A percentile compares a stretch with the other conserved stretches of the same genome.
These are phyloP conservation scores for Pythium sukuiense DNA, from an alignment of 352 stramenopile genomes.

Conservation along the genomic window DNA sequence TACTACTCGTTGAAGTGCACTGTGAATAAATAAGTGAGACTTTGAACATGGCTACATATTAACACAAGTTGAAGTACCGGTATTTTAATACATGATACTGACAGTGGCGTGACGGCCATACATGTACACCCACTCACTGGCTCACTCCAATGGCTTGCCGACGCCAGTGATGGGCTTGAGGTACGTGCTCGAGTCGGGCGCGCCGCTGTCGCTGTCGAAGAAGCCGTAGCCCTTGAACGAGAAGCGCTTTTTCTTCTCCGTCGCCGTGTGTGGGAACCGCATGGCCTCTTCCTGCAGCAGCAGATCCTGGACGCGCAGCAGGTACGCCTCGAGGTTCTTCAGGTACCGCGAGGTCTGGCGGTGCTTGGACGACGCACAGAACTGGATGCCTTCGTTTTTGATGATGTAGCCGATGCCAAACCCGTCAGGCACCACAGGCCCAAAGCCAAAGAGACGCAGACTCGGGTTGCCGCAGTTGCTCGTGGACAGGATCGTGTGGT, in stretches of 20 bases:
- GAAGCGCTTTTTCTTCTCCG: slow-evolving; percentile 38
- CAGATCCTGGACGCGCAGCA: slow-evolving; percentile 77
- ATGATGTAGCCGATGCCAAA: slow-evolving; percentile 98
- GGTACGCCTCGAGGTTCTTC: slow-evolving; percentile 79
- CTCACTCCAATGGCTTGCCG: slow-evolving; percentile 23
- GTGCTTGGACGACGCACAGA: slow-evolving; percentile 82
- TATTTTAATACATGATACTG: too few species aligned
- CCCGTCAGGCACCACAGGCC: slow-evolving; percentile 91
- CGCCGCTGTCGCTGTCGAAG: slow-evolving; percentile 48
- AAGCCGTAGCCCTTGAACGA: slow-evolving; percentile 82
- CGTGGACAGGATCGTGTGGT: slow-evolving; percentile 95
- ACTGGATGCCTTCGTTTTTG: slow-evolving; percentile 93
- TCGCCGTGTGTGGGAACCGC: slow-evolving; percentile 68
- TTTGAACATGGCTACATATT: not conserved
- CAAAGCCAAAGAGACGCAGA: slow-evolving; percentile 93
- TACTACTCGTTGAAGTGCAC: slow-evolving; percentile 9
- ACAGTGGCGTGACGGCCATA: too few species aligned
- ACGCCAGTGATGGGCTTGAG: slow-evolving; percentile 30
- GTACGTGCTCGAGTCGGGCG: slow-evolving; percentile 8
- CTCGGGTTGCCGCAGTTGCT: slow-evolving; percentile 97
- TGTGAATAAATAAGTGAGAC: not conserved
- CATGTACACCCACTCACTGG: too few species aligned
- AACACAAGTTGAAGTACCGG: too few species aligned
- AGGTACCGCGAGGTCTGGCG: slow-evolving; percentile 83
- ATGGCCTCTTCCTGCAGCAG: slow-evolving; percentile 78